These are phyloP conservation scores for sweet orange (Citrus sinensis) DNA, from an alignment of 345 rosid species.

Conservation along the genomic window DVS_A1.0 CM039165.1:32968001-32968500, in stretches of 20 bases:
- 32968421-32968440: not conserved
- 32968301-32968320: constrained; percentile 35
- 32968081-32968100: not conserved
- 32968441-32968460: not conserved
- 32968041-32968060: too few species aligned
- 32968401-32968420: too few species aligned
- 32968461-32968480: not conserved
- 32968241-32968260: constrained; percentile 52
- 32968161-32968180: constrained; percentile 65
- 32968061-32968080: not conserved
- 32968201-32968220: constrained; percentile 26
- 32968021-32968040: too few species aligned
- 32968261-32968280: constrained; percentile 27
- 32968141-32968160: constrained; percentile 27
- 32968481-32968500: not conserved
- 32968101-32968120: not conserved
- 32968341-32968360: constrained; percentile 16
- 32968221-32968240: constrained; percentile 36
- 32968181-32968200: constrained; percentile 55
- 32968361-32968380: not conserved
- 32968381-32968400: too few species aligned
- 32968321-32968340: constrained; percentile 20
- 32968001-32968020: too few species aligned
- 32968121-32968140: not conserved
- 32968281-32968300: constrained; percentile 21